Evolutionary conservation across 495 filamentous ascomycete species (phyloP), one percentile per base, ranked within the genome.

Genomic region (Astrothelium macrocarpum): DNA sequence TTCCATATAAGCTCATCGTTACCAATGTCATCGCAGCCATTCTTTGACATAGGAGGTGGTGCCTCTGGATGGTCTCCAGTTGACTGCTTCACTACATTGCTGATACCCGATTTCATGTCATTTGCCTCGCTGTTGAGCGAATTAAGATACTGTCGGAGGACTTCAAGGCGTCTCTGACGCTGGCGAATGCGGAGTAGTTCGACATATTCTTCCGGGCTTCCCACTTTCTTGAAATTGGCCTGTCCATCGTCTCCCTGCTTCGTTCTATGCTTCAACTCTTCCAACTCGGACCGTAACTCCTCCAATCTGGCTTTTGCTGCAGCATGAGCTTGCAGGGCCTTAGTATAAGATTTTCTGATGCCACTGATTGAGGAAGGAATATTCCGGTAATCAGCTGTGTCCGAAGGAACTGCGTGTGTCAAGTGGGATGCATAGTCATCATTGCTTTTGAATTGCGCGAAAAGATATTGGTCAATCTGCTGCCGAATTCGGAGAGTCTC

Each of bases 401-500:
- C 7, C 20, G 25, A 16, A 20, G 2, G 4, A 2, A 56, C 9
- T n/a, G 49, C 4, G 49, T 16, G 49, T 25, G 49, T 29, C 23
- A 56, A 0, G 16, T 56, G 49, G 20, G 49, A 9, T 29, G 9
- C n/a, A 56, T 29, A 28, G 2, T 29, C 1, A 29, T 56, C 49
- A 10, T 56, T 56, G 25, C 16, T 56, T 29, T 56, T 25, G 29
- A 56, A 29, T 20, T 26, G 49, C 1, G 49, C 49, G 25, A 56
- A 56, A 25, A 56, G 25, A 56, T 56, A 56, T 56, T 29, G 49
- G 25, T 56, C 49, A 25, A 56, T 12, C 49, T 56, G 49, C 29
- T 56, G 20, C 2, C 49, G 49, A 28, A 56, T 56, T 26, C 49
- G 49, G 7, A 56, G 49, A 1, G 49, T 56, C 20, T 56, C 49